These are phyloP conservation scores for Quercus lobata DNA, from an alignment of 331 rosid genomes.

Conservation along the genomic window DNA sequence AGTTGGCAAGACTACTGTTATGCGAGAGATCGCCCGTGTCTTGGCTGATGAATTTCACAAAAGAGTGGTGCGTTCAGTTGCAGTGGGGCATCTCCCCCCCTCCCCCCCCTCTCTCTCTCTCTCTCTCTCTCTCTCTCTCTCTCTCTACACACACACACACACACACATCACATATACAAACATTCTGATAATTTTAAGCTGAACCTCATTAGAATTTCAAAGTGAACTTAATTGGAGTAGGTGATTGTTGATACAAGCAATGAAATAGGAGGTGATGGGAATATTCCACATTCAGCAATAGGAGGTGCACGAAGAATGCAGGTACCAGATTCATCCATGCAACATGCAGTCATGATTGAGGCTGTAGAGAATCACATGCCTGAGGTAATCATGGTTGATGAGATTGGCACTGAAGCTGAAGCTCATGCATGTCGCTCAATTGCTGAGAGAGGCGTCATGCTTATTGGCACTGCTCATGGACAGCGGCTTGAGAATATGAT, in stretches of 20 bases:
- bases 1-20: conserved; percentile 71
- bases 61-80: conserved; percentile 54
- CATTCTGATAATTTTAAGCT: background rate
- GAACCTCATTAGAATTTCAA: background rate
- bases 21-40: conserved; percentile 66
- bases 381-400: conserved; percentile 69
- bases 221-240: conserved; percentile 28
- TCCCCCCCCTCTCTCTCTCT: background rate
- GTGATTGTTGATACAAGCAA: conserved; percentile 74
- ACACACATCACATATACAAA: background rate
- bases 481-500: conserved; percentile 50
- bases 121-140: background rate
- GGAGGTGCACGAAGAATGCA: conserved; percentile 70
- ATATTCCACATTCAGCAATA: conserved; percentile 67
- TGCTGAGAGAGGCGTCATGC: conserved; percentile 67
- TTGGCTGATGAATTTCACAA: conserved; percentile 59
- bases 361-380: conserved; percentile 82
- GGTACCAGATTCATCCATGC: conserved; percentile 66
- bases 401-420: conserved; percentile 69
- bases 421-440: conserved; percentile 66
- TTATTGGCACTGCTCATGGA: conserved; percentile 78
- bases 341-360: conserved; percentile 67
- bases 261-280: conserved; percentile 71
- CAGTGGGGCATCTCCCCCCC: background rate
- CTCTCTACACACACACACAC: background rate